These are phyloP conservation scores for Dryadomyces quercus-mongolicae DNA, from an alignment of 2,329 filamentous ascomycete species.

Conservation along the genomic window DNA sequence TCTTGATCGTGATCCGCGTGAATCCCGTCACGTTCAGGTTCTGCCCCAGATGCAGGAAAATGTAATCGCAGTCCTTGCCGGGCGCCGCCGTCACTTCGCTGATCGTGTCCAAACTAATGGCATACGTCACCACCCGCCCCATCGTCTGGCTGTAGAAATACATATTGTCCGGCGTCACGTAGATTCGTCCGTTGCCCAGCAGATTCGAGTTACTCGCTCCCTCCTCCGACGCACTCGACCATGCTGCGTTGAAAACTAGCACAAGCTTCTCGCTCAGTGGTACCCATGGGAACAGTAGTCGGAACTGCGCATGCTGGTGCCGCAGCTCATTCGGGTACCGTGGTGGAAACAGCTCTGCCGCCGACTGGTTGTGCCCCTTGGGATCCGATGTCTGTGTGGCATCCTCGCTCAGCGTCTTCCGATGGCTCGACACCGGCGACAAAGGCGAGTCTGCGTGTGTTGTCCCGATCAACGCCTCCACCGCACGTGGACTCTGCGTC, in stretches of 20 bases:
- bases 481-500: conserved; percentile 9
- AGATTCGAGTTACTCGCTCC: conserved; percentile 40
- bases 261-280: conserved; percentile 70
- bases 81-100: conserved; percentile 82
- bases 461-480: conserved; percentile 10
- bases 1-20: conserved; percentile 74
- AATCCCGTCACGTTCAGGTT: conserved; percentile 50
- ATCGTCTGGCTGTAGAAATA: conserved; percentile 97
- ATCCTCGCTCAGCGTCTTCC: conserved; percentile 33
- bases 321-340: conserved; percentile 74
- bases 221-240: conserved; percentile 44
- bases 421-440: conserved; percentile 16
- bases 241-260: conserved; percentile 85
- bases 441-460: neutral
- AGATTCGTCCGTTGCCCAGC: conserved; percentile 59
- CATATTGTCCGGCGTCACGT: conserved; percentile 74
- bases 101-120: conserved; percentile 62
- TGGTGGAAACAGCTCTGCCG: conserved; percentile 52
- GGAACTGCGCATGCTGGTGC: conserved; percentile 86
- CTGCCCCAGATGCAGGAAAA: conserved; percentile 67
- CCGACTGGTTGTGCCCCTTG: conserved; percentile 13
- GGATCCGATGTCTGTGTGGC: conserved; percentile 19
- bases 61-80: conserved; percentile 83
- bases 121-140: conserved; percentile 76
- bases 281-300: conserved; percentile 77